Base-by-base conservation (phyloP, 2,329 filamentous ascomycete genomes). In the Apiospora phragmitis region DNA sequence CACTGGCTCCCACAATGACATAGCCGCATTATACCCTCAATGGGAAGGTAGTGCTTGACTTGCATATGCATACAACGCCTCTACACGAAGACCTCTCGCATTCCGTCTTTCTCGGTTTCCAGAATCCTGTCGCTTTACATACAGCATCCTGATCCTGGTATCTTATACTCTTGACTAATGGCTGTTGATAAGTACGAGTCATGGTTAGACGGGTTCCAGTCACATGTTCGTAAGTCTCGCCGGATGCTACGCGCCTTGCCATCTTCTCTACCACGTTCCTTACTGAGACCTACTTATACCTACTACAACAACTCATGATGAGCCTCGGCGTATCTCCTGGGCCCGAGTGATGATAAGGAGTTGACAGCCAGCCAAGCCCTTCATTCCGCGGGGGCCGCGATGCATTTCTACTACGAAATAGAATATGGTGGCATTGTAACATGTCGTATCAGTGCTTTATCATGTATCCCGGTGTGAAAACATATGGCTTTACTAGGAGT, bases 41-140 rank as follows among this genome's bases (percentile, higher is more conserved):
- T 38, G 16, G 55, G 55, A 62, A 62, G 55, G 55, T 62, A 62
- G 55, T 38, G 32, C 29, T 16, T 24, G 9, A 12, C 16, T 9
- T 62, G 55, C 55, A 62, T 62, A 62, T 62, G 55, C 55, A 62
- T 38, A 62, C 18, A 35, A 38, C 55, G n/a, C 32, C 32, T 62
- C 55, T 62, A 62, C 38, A 62, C 55, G 55, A 62, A 62, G 55
- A 35, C 55, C 8, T 62, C 29, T 62, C 55, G 21, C 55, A 62
- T 6, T n/a, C 32, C 1, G n/a, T 38, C 55, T 24, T 38, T 38
- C 29, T 21, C 38, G 11, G 9, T 35, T 62, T 2, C 55, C 21
- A 38, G 18, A 62, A 24, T 18, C 16, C 32, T 38, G 21, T 38
- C 32, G 32, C 32, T 21, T 29, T n/a, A n/a, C 32, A 11, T 35